These are phyloP conservation scores for Yamadazyma sp. DNA, from an alignment of 1,139 yeast species.

Conservation along the genomic window DNA sequence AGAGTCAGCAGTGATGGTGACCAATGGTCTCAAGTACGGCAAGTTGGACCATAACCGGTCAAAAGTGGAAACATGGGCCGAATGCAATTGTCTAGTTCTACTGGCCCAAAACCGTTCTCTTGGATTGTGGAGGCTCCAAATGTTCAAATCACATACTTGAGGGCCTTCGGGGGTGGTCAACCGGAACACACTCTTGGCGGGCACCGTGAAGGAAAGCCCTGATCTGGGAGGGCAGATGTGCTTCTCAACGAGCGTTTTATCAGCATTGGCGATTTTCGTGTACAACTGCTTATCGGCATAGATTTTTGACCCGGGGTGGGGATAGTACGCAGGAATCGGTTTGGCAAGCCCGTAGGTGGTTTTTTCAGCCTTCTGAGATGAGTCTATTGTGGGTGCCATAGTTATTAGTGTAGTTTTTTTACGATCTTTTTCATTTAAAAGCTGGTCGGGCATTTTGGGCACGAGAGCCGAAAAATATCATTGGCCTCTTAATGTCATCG, in stretches of 20 bases:
- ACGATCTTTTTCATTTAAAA: not conserved
- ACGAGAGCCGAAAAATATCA: constrained; percentile 1
- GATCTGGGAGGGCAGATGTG: constrained; percentile 52
- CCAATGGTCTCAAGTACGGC: constrained; percentile 62
- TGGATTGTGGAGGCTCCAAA: constrained; percentile 61
- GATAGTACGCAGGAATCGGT: constrained; percentile 59
- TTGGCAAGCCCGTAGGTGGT: constrained; percentile 44
- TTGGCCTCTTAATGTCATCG: too few relatives aligned
- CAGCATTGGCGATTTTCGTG: constrained; percentile 41
- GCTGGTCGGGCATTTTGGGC: not conserved
- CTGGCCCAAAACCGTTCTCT: constrained; percentile 71
- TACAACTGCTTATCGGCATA: constrained; percentile 52
- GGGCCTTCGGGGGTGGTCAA: constrained; percentile 68
- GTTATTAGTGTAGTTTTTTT: too few relatives aligned
- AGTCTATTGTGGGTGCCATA: constrained; percentile 16
- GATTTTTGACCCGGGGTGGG: constrained; percentile 53
- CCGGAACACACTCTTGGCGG: constrained; percentile 57
- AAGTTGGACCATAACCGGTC: constrained; percentile 66
- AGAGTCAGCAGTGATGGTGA: constrained; percentile 63
- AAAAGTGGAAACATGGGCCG: constrained; percentile 62
- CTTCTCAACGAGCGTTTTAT: constrained; percentile 34
- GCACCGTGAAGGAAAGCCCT: constrained; percentile 61
- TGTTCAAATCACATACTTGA: constrained; percentile 67
- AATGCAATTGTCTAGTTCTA: constrained; percentile 63
- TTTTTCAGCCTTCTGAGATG: constrained; percentile 40